Evolutionary conservation across 441 rosid genomes (phyloP).

Genomic region (Jatropha multifida): DNA sequence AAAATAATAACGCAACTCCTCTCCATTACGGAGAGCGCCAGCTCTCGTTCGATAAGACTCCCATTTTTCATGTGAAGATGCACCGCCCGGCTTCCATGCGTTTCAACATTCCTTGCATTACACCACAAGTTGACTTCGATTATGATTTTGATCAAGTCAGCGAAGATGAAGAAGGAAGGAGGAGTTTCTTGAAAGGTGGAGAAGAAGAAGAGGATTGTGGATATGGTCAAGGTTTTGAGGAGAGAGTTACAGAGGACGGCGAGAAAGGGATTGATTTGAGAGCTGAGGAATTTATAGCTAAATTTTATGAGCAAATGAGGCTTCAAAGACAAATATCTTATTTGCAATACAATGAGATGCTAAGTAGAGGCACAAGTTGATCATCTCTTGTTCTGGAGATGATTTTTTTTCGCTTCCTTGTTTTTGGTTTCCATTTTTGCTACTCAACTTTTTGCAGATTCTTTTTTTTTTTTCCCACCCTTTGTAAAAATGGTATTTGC

Average conservation of each 20-base stretch:
- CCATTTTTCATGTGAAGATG: conserved; percentile 64
- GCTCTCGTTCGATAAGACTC: conserved; percentile 85
- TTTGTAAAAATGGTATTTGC: conserved; percentile 16
- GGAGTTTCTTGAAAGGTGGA: conserved; percentile 29
- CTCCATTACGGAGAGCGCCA: conserved; percentile 52
- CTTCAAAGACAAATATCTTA: conserved; percentile 77
- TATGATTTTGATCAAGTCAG: conserved; percentile 41
- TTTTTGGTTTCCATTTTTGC: background rate
- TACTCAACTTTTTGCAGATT: background rate
- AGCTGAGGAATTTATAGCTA: conserved; percentile 86
- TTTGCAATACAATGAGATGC: conserved; percentile 44
- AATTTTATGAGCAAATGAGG: conserved; percentile 67
- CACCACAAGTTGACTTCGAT: conserved; percentile 51
- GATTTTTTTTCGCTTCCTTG: background rate
- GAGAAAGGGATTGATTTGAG: conserved; percentile 70
- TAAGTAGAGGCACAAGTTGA: conserved; percentile 12
- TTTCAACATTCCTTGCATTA: conserved; percentile 72
- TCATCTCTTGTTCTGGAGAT: background rate
- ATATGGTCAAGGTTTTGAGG: conserved; percentile 18
- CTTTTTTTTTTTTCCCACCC: background rate
- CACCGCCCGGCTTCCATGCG: conserved; percentile 74
- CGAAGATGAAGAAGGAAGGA: conserved; percentile 26
- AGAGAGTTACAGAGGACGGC: conserved; percentile 26
- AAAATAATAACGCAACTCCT: conserved; percentile 11
- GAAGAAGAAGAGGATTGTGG: conserved; percentile 26